Evolutionary conservation across 2,329 filamentous ascomycete species (phyloP), one percentile per base, ranked within the genome.

Genomic region (Zasmidium cellare): DNA sequence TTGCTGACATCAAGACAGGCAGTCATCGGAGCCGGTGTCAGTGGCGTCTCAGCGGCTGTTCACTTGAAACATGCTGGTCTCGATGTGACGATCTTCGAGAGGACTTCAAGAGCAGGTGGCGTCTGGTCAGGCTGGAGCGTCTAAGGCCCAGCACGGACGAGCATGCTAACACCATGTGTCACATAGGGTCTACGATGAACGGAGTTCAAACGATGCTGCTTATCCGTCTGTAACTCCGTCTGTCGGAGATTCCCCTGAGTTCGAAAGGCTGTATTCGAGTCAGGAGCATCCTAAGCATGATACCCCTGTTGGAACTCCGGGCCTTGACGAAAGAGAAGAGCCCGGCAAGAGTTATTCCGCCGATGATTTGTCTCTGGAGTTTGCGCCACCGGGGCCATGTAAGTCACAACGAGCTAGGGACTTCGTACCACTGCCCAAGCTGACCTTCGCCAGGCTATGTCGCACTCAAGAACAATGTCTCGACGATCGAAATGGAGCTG

Each of bases 51-150:
- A 1, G 71, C 78, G 46, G 80, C 79, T 25, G 75, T 75, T 16
- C 77, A 82, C 70, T 70, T 82, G n/a, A 71, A 75, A 24, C 69
- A 69, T 47, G 71, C 72, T 7, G 79, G 78, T 0, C 55, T 82
- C 3, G 74, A 83, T 9, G 80, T 84, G 1, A 80, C 76, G 0
- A 77, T 86, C 0, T 85, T 81, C 61, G 83, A 86, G 60, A 74
- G 84, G 54, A 79, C 76, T 3, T 72, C 73, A 53, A 76, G 73
- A 16, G 75, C 78, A n/a, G 83, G 84, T 1, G 83, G 84, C 14
- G 77, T 84, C 24, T 86, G 84, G 83, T 83, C n/a, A n/a, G n/a
- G n/a, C n/a, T n/a, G n/a, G n/a, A n/a, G n/a, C n/a, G n/a, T n/a
- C n/a, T n/a, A n/a, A n/a, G n/a, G n/a, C n/a, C n/a, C n/a, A n/a